These are phyloP conservation scores for Dendrocalamus latiflorus DNA, from an alignment of 202 grass and related monocot genomes.

Conservation along the genomic window DNA sequence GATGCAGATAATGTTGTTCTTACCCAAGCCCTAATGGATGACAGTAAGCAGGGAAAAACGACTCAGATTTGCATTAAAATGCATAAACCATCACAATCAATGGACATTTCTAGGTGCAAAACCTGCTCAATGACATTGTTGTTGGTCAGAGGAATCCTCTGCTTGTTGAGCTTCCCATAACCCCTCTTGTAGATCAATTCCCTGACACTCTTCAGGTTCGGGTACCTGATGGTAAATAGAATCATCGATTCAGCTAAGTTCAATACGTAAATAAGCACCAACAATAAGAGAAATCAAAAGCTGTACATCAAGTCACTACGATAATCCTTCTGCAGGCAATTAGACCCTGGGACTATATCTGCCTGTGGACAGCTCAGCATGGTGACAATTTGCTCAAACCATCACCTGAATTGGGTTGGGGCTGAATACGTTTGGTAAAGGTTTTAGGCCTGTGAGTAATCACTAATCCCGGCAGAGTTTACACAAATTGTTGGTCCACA, in stretches of 20 bases:
- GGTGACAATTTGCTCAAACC: background rate
- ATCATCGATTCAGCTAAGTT: background rate
- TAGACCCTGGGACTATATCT: background rate
- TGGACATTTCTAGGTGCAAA: background rate
- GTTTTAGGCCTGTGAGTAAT: background rate
- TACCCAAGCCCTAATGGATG: slow-evolving; percentile 47
- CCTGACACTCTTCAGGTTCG: slow-evolving; percentile 71
- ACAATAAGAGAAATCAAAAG: no score
- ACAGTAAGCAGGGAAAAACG: background rate
- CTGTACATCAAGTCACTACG: background rate
- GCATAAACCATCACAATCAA: background rate
- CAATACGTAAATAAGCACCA: no score
- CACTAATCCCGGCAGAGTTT: background rate
- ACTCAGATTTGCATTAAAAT: background rate
- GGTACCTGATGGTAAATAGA: slow-evolving; percentile 38
- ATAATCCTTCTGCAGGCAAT: background rate
- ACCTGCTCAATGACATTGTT: slow-evolving; percentile 56
- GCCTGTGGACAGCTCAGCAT: background rate
- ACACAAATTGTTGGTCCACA: background rate
- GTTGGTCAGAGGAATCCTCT: slow-evolving; percentile 60
- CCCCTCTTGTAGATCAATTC: slow-evolving; percentile 89
- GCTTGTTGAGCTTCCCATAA: slow-evolving; percentile 84
- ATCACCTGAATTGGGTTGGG: background rate
- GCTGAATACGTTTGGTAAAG: background rate
- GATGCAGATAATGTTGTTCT: slow-evolving; percentile 64